Percentiles rank a stretch among this genome's conserved stretches.
These are phyloP conservation scores for Cladophialophora bantiana DNA, from an alignment of 2,329 filamentous ascomycete genomes.

Conservation along the genomic window DNA sequence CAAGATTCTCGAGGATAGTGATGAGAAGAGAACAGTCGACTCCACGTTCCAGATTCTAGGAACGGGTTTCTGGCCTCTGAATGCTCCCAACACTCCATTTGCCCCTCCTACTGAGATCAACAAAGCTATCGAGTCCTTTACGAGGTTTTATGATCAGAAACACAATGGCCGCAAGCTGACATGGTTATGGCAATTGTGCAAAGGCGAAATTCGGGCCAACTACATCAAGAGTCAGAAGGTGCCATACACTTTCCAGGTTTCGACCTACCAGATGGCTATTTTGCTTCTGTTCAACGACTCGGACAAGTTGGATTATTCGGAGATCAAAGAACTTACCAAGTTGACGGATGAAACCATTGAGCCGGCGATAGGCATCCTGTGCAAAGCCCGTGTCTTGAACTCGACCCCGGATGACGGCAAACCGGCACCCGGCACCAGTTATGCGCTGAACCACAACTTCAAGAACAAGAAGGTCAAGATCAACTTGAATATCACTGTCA, in stretches of 20 bases:
- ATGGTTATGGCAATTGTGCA: slow-evolving; percentile 98
- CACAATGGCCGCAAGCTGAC: slow-evolving; percentile 95
- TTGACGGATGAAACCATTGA: slow-evolving; percentile 84
- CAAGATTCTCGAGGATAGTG: slow-evolving; percentile 67
- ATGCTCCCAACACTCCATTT: slow-evolving; percentile 85
- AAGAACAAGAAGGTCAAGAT: slow-evolving; percentile 98
- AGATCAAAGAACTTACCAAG: slow-evolving; percentile 81
- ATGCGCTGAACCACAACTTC: slow-evolving; percentile 90
- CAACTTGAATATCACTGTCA: slow-evolving; percentile 93
- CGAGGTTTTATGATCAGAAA: slow-evolving; percentile 92
- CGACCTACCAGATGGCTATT: slow-evolving; percentile 97
- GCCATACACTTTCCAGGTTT: slow-evolving; percentile 95
- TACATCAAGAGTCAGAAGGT: slow-evolving; percentile 90
- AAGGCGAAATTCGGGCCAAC: slow-evolving; percentile 92
- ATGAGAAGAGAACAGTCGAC: slow-evolving; percentile 75
- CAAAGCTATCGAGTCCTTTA: slow-evolving; percentile 87
- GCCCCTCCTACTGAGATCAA: slow-evolving; percentile 84
- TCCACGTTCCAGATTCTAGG: slow-evolving; percentile 91
- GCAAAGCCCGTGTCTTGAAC: slow-evolving; percentile 90
- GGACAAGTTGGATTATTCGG: slow-evolving; percentile 83
- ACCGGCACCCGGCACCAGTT: slow-evolving; percentile 77
- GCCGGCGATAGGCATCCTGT: slow-evolving; percentile 80
- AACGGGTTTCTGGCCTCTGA: slow-evolving; percentile 96
- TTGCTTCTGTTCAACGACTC: slow-evolving; percentile 92
- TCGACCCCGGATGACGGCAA: slow-evolving; percentile 76